phyloP scores from a whole-genome alignment of 768 basidiomycete species.

The Collybiopsis luxurians region DNA sequence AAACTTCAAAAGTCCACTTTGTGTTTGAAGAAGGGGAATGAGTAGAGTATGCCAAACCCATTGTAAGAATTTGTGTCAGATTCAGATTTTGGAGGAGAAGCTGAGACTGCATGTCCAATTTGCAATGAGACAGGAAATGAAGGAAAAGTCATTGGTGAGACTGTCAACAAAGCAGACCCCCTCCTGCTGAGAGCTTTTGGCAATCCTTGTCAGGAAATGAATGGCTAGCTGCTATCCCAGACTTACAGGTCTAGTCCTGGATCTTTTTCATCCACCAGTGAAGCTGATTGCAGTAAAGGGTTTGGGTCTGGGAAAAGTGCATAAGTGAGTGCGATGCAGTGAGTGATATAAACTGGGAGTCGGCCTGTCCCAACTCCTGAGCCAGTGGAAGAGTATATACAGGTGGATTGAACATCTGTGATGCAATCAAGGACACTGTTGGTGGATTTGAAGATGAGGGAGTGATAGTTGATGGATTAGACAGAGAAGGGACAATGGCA shows the following conservation, averaged over 20 bases:
- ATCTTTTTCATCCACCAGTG: too few relatives aligned
- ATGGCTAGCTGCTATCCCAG: slow-evolving; percentile 52
- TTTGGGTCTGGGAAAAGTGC: slow-evolving; percentile 21
- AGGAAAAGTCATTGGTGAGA: neutral
- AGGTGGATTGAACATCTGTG: neutral
- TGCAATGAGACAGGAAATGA: neutral
- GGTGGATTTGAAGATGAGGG: neutral
- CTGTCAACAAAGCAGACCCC: neutral
- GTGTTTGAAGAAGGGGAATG: slow-evolving; percentile 77
- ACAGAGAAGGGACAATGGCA: neutral
- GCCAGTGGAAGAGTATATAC: too few relatives aligned
- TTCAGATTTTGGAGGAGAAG: neutral
- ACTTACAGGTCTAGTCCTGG: neutral
- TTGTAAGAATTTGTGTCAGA: neutral
- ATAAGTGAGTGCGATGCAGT: slow-evolving; percentile 86
- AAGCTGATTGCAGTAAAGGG: neutral
- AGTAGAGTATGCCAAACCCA: neutral
- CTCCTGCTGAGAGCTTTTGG: neutral
- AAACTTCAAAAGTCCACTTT: neutral
- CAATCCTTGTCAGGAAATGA: slow-evolving; percentile 41
- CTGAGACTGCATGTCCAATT: neutral
- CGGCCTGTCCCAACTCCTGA: slow-evolving; percentile 37
- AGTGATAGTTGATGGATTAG: neutral
- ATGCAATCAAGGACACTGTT: neutral
- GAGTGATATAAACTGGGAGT: slow-evolving; percentile 87